These are phyloP conservation scores for Paulownia fortunei DNA, from an alignment of 257 asterid genomes.

Conservation along the genomic window DNA sequence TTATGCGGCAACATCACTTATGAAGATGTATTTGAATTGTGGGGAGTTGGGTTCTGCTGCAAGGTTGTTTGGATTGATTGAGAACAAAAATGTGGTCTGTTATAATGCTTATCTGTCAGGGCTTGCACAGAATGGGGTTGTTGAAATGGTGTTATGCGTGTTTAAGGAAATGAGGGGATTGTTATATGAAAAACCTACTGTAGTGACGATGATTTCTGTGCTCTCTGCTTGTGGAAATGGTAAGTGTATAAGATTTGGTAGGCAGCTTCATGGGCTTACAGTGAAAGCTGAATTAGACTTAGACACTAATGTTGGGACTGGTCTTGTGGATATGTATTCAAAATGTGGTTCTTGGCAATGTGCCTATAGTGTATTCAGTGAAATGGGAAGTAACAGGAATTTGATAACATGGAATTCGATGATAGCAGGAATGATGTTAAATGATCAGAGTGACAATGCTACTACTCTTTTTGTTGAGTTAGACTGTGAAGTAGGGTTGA, in stretches of 20 bases:
- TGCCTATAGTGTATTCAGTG: constrained; percentile 64
- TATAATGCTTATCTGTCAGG: constrained; percentile 83
- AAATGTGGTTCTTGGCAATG: constrained; percentile 75
- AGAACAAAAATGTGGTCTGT: constrained; percentile 60
- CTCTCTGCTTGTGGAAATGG: constrained; percentile 73
- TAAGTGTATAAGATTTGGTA: constrained; percentile 60
- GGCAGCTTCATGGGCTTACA: constrained; percentile 70
- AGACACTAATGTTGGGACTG: constrained; percentile 66
- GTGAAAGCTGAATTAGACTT: constrained; percentile 46
- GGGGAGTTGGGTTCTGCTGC: constrained; percentile 55
- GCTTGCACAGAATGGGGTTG: constrained; percentile 61
- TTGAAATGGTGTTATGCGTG: constrained; percentile 47
- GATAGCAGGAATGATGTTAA: constrained; percentile 84
- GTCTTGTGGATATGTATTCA: constrained; percentile 83
- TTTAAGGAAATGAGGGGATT: constrained; percentile 69
- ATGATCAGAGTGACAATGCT: constrained; percentile 59
- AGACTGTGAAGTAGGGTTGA: constrained; percentile 52
- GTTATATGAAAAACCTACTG: constrained; percentile 49
- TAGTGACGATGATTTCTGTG: constrained; percentile 63
- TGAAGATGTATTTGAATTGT: constrained; percentile 73
- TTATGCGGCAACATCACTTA: constrained; percentile 65
- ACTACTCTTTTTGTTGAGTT: constrained; percentile 57
- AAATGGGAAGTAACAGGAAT: constrained; percentile 55
- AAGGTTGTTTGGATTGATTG: constrained; percentile 57
- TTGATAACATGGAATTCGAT: constrained; percentile 84